Evolutionary conservation across 306 rosid genomes (phyloP), one percentile per base, ranked within the genome.

Genomic region (Cucumis hystrix): DNA sequence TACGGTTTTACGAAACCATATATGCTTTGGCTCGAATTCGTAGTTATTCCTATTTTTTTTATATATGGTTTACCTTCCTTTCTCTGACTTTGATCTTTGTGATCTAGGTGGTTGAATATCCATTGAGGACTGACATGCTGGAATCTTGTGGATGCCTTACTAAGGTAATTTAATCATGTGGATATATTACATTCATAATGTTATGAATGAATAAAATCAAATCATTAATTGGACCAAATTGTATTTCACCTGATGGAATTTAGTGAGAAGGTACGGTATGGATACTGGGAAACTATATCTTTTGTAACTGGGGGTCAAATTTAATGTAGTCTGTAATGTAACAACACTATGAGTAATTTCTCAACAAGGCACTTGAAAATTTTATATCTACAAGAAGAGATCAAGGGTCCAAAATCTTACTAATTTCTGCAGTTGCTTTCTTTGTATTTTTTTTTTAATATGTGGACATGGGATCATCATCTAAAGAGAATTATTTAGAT

Each of bases 31-130:
- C 15, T 45, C 15, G 4, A 10, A 45, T 45, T 6, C 51, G 4
- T 45, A 45, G 51, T 45, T 6, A 45, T 11, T 45, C 15, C 15
- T 45, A 65, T 14, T 68, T 37, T 62, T 59, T 52, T 45, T 80
- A 8, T 54, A 8, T 81, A 20, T 82, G 35, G 57, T 59, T 80
- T 74, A 37, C 57, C 76, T 41, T 66, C 56, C 7, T 79, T 68
- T 79, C 63, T 75, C 28, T 58, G 62, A 76, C 55, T 54, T 35
- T 41, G 55, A 8, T 75, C 57, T 28, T 79, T 67, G 74, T 75
- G 79, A 62, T 84, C 72, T 69, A 95, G 99, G 88, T 92, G 30
- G 99, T 95, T 65, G 99, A 92, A 87, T 90, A 95, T 82, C 89
- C 99, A 62, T 83, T 79, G 21, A 89, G 87, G 86, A 95, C 99